Evolutionary conservation across 2,329 filamentous ascomycete genomes (phyloP).

Genomic region (Fusarium brevicatenulatum): DNA sequence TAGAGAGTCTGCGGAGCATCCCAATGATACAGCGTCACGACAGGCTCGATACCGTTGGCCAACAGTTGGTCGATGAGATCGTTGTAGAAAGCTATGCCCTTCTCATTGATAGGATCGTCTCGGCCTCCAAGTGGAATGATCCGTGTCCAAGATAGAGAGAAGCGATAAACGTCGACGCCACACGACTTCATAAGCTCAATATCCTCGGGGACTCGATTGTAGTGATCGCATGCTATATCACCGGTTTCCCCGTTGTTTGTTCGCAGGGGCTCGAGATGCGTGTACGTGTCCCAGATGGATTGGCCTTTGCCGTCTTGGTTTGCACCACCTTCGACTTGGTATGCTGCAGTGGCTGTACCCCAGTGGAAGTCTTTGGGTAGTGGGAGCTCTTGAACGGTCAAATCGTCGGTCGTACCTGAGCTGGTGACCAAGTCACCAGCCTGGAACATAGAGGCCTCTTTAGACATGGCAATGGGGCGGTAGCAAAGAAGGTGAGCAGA

Average conservation of each 20-base stretch:
- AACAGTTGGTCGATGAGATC: not conserved
- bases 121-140: slow-evolving; percentile 62
- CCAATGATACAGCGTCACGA: not conserved
- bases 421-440: not conserved
- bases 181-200: slow-evolving; percentile 65
- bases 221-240: slow-evolving; percentile 56
- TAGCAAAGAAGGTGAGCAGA: not conserved
- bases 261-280: not conserved
- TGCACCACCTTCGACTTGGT: slow-evolving; percentile 51
- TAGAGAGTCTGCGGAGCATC: not conserved
- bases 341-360: slow-evolving; percentile 51
- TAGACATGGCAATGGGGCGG: not conserved
- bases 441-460: slow-evolving; percentile 1
- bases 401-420: not conserved
- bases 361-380: slow-evolving; percentile 49
- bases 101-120: not conserved
- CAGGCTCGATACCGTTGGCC: not conserved
- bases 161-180: slow-evolving; percentile 67
- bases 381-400: slow-evolving; percentile 13
- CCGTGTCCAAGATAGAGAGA: slow-evolving; percentile 71
- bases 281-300: slow-evolving; percentile 45
- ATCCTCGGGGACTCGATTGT: slow-evolving; percentile 57
- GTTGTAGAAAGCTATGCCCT: slow-evolving; percentile 5
- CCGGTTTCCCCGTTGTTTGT: slow-evolving; percentile 49
- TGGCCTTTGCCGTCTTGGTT: slow-evolving; percentile 49